These are phyloP conservation scores for Trifolium fragiferum DNA, from an alignment of 306 rosid species.

Conservation along the genomic window DNA sequence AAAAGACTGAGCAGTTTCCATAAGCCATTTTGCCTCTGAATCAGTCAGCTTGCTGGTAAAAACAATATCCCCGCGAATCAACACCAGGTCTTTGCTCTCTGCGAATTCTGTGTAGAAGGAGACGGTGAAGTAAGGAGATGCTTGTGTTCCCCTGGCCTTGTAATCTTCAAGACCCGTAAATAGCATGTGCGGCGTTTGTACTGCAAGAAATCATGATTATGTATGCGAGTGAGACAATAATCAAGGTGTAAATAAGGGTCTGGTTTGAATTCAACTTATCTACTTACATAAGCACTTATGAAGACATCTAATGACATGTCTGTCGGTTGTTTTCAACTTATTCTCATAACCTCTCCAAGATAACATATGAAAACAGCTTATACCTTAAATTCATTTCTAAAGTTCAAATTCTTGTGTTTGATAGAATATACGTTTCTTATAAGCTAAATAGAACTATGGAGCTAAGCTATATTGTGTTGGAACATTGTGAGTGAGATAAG, in stretches of 20 bases:
- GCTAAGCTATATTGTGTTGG: background rate
- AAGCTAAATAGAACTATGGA: background rate
- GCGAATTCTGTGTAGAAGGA: constrained; percentile 85
- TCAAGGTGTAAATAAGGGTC: background rate
- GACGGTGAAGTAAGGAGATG: constrained; percentile 78
- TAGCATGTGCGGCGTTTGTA: constrained; percentile 77
- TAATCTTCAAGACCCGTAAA: constrained; percentile 94
- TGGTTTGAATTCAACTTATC: too few species aligned
- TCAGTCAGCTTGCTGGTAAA: constrained; percentile 84
- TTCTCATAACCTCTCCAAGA: too few species aligned
- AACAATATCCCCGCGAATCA: constrained; percentile 83
- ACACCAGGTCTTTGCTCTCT: constrained; percentile 82
- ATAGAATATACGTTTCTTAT: background rate
- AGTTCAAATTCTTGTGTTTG: background rate
- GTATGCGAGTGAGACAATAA: constrained; percentile 1
- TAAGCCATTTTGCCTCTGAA: constrained; percentile 78
- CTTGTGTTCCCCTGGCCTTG: constrained; percentile 93
- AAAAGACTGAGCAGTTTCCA: constrained; percentile 83
- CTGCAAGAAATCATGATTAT: constrained; percentile 53
- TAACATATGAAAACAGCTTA: too few species aligned
- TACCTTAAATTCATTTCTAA: background rate
- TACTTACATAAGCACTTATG: too few species aligned
- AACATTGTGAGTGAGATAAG: background rate
- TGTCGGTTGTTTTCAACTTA: too few species aligned
- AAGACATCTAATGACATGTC: too few species aligned